Evolutionary conservation across 352 stramenopile genomes (phyloP).

Genomic region (Phytophthora podocarpi): DNA sequence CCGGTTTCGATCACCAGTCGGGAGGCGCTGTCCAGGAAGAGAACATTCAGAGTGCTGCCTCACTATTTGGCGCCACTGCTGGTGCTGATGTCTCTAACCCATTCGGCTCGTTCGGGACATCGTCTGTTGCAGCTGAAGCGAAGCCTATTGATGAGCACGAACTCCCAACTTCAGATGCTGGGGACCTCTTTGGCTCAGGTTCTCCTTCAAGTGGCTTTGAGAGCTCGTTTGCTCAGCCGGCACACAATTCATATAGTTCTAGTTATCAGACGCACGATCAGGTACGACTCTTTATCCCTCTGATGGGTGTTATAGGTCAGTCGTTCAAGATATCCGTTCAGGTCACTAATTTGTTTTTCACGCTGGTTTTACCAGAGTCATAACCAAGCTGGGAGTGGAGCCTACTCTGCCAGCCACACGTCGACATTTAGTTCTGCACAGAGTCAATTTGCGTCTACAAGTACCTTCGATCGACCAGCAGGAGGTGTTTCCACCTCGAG

Average conservation of each 20-base stretch:
- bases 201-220: slow-evolving; percentile 36
- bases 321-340: not conserved
- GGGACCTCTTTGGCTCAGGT: slow-evolving; percentile 59
- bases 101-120: slow-evolving; percentile 52
- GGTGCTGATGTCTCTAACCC: slow-evolving; percentile 52
- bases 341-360: slow-evolving; percentile 6
- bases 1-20: slow-evolving; percentile 17
- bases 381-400: slow-evolving; percentile 15
- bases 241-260: slow-evolving; percentile 30
- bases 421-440: slow-evolving; percentile 13
- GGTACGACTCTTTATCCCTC: slow-evolving; percentile 24
- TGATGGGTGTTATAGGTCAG: not conserved
- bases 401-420: slow-evolving; percentile 2
- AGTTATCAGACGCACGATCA: slow-evolving; percentile 47
- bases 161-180: slow-evolving; percentile 54
- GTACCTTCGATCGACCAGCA: slow-evolving; percentile 25
- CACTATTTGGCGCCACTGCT: slow-evolving; percentile 64
- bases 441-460: slow-evolving; percentile 18
- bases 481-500: slow-evolving; percentile 12
- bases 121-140: slow-evolving; percentile 6
- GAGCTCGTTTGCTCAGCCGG: slow-evolving; percentile 37
- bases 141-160: slow-evolving; percentile 46
- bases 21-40: slow-evolving; percentile 18
- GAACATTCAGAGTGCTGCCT: slow-evolving; percentile 49
- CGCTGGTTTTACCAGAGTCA: slow-evolving; percentile 25